These are phyloP conservation scores for Blastomyces gilchristii DNA, from an alignment of 2,329 filamentous ascomycete genomes.

Conservation along the genomic window DNA sequence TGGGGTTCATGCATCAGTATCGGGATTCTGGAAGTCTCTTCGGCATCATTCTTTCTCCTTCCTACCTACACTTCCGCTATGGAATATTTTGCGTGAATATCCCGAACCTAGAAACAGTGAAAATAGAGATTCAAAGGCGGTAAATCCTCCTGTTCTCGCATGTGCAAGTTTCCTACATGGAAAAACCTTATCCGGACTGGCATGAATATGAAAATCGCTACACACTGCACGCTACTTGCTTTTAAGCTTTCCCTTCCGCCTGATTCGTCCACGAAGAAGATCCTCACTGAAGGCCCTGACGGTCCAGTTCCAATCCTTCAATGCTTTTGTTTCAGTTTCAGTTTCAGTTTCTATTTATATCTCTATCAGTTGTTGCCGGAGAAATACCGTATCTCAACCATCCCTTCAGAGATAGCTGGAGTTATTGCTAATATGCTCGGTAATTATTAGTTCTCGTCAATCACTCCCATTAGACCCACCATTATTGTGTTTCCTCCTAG, in stretches of 20 bases:
- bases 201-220: neutral
- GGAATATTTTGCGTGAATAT: neutral
- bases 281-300: neutral
- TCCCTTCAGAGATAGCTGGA: neutral
- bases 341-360: neutral
- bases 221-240: too few relatives aligned
- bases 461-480: neutral
- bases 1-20: neutral
- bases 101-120: neutral
- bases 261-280: neutral
- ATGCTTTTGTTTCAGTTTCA: neutral
- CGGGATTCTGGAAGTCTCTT: too few relatives aligned
- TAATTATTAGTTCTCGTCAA: neutral
- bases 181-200: neutral
- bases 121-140: neutral
- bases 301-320: neutral
- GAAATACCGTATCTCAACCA: neutral
- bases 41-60: neutral
- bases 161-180: neutral
- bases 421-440: neutral
- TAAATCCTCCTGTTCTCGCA: neutral
- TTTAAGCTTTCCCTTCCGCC: neutral
- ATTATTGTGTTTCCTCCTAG: neutral
- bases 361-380: neutral
- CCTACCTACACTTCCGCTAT: neutral